phyloP scores from a whole-genome alignment of 139 green algal species.

The Haematococcus lacustris region DNA sequence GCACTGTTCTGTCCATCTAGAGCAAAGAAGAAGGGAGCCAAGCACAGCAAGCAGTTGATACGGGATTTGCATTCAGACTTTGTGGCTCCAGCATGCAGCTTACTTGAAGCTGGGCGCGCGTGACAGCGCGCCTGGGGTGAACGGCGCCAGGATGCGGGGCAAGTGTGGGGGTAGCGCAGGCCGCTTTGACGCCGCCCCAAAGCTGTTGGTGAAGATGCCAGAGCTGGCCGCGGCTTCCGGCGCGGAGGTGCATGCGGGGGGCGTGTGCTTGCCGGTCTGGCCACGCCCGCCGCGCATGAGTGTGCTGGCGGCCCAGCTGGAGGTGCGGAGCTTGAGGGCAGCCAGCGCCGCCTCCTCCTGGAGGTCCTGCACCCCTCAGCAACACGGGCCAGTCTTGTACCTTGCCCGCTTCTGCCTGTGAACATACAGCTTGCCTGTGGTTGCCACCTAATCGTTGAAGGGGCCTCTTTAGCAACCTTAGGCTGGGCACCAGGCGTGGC shows the following conservation, averaged over 20 bases:
- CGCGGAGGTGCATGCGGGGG: not conserved
- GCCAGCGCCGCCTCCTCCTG: conserved; percentile 26
- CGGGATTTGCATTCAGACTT: no score
- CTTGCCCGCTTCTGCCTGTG: not conserved
- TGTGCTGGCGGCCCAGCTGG: conserved; percentile 22
- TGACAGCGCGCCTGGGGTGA: not conserved
- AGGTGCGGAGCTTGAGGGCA: conserved; percentile 13
- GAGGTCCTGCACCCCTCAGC: conserved; percentile 13
- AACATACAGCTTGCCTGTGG: not conserved
- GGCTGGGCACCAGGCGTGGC: no score
- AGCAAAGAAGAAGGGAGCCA: no score
- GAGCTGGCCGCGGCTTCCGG: not conserved
- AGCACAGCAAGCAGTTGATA: no score
- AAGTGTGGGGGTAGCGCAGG: not conserved
- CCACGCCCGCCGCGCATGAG: not conserved
- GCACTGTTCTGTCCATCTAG: no score
- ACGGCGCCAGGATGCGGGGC: not conserved
- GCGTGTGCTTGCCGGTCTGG: not conserved
- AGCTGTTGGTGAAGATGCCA: not conserved
- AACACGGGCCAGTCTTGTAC: no score
- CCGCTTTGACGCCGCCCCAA: not conserved
- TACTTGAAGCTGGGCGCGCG: not conserved
- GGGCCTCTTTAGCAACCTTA: no score
- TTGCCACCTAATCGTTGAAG: not conserved
- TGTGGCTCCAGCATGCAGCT: no score